A percentile compares a stretch with the other conserved stretches of the same genome.
Conservation (phyloP, 2,329 filamentous ascomycete species). For the Nothomitra cinnamomea region DNA sequence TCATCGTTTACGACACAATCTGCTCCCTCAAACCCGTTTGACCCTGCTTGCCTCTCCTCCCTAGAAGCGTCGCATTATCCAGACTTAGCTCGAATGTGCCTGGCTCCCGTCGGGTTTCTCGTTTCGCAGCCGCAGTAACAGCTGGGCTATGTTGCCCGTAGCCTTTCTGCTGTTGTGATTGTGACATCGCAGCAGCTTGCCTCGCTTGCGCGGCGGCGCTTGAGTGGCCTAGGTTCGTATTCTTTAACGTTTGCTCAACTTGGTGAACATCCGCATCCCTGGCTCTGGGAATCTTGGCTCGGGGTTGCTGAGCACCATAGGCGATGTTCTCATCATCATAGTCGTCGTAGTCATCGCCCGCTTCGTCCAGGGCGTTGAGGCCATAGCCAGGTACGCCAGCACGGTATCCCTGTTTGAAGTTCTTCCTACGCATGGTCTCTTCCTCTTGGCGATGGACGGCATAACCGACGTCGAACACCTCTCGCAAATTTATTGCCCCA, state of each 20-base stretch:
- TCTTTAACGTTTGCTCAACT: constrained; percentile 75
- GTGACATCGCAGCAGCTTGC: constrained; percentile 25
- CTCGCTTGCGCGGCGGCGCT: constrained; percentile 46
- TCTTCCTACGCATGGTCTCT: constrained; percentile 79
- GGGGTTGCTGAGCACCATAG: constrained; percentile 22
- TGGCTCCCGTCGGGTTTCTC: constrained; percentile 58
- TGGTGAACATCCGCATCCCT: constrained; percentile 46
- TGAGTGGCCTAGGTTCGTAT: constrained; percentile 47
- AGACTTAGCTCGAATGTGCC: constrained; percentile 84
- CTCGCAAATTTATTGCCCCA: constrained; percentile 83
- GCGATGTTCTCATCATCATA: constrained; percentile 36
- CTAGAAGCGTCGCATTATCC: constrained; percentile 77
- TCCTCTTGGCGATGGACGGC: constrained; percentile 94
- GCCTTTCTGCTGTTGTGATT: constrained; percentile 36
- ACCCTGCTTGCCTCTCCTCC: constrained; percentile 40
- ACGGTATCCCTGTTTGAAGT: constrained; percentile 54
- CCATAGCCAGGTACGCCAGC: constrained; percentile 38
- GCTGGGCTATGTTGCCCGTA: constrained; percentile 81
- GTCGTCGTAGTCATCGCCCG: constrained; percentile 48
- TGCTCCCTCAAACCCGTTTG: constrained; percentile 29
- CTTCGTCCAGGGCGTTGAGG: constrained; percentile 47
- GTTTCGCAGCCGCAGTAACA: constrained; percentile 67
- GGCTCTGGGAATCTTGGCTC: constrained; percentile 51
- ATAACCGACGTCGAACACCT: constrained; percentile 97
- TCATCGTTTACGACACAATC: constrained; percentile 13